phyloP scores from a whole-genome alignment of 805 yeast species.

The Barnettozyma siamensis region DNA sequence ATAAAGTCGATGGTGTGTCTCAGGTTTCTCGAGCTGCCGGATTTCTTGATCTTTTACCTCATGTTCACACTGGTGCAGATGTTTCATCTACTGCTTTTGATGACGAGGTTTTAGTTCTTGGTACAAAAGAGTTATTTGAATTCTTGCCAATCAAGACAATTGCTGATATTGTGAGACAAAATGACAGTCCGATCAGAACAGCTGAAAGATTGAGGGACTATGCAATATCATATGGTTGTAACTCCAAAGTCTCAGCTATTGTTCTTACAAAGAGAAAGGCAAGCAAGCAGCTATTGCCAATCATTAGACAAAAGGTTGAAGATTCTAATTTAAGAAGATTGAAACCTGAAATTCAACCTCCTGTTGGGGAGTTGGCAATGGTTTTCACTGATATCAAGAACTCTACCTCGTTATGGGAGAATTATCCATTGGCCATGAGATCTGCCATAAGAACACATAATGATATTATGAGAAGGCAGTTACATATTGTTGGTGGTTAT shows the following conservation, averaged over 20 bases:
- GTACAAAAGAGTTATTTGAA: conserved; percentile 83
- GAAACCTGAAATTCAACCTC: conserved; percentile 90
- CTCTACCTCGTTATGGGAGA: conserved; percentile 91
- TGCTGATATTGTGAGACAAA: conserved; percentile 81
- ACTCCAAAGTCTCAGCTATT: conserved; percentile 71
- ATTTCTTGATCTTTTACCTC: conserved; percentile 78
- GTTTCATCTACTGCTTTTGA: conserved; percentile 55
- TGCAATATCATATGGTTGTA: conserved; percentile 88
- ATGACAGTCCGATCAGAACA: conserved; percentile 80
- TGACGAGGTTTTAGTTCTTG: conserved; percentile 84
- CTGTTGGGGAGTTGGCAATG: conserved; percentile 89
- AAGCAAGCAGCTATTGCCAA: conserved; percentile 27
- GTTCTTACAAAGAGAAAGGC: conserved; percentile 64
- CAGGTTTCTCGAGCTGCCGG: conserved; percentile 91
- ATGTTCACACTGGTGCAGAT: conserved; percentile 83
- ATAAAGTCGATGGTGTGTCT: conserved; percentile 75
- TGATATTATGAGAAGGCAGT: conserved; percentile 86
- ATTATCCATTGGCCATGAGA: conserved; percentile 89
- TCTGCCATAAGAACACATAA: conserved; percentile 95
- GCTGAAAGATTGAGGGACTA: conserved; percentile 92
- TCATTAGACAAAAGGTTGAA: conserved; percentile 50
- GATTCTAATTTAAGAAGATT: conserved; percentile 78
- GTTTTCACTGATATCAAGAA: conserved; percentile 96
- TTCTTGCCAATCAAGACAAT: conserved; percentile 76
- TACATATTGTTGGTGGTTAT: conserved; percentile 91